A percentile compares a stretch with the other conserved stretches of the same genome.
Evolutionary conservation across 176 grass and related monocot genomes (phyloP).

Genomic region (Carex scoparia): DNA sequence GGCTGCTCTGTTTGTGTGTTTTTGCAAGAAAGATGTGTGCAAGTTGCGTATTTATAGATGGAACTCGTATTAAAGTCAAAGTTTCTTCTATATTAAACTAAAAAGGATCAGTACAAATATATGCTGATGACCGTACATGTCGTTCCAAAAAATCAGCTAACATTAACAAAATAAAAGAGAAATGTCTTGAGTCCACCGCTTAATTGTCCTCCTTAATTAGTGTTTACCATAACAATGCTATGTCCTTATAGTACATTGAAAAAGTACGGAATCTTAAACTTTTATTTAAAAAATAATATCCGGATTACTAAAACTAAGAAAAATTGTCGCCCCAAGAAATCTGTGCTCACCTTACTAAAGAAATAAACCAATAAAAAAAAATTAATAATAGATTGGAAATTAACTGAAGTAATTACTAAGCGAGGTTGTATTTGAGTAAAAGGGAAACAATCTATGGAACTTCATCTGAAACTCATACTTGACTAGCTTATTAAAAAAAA

Average conservation of each 20-base stretch:
- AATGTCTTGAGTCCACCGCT: too few relatives aligned
- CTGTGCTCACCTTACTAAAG: background rate
- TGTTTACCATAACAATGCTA: too few relatives aligned
- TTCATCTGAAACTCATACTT: background rate
- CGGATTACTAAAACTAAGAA: too few relatives aligned
- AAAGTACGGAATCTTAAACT: too few relatives aligned
- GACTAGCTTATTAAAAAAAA: background rate
- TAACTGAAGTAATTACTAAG: background rate
- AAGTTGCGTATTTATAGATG: background rate
- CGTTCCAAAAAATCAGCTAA: too few relatives aligned
- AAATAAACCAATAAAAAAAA: background rate
- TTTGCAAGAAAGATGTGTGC: background rate
- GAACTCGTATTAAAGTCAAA: background rate
- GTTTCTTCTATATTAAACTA: background rate
- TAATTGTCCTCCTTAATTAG: too few relatives aligned
- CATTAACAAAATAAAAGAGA: too few relatives aligned
- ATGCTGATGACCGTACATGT: too few relatives aligned
- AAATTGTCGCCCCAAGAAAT: background rate
- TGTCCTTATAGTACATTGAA: too few relatives aligned
- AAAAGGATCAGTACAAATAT: background rate
- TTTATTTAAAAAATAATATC: too few relatives aligned
- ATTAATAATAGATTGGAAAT: background rate
- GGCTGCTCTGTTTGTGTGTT: background rate
- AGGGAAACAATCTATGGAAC: background rate
- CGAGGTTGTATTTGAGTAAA: background rate